Conservation (phyloP, 1,284 basidiomycete species). For the Takashimella koratensis region DNA sequence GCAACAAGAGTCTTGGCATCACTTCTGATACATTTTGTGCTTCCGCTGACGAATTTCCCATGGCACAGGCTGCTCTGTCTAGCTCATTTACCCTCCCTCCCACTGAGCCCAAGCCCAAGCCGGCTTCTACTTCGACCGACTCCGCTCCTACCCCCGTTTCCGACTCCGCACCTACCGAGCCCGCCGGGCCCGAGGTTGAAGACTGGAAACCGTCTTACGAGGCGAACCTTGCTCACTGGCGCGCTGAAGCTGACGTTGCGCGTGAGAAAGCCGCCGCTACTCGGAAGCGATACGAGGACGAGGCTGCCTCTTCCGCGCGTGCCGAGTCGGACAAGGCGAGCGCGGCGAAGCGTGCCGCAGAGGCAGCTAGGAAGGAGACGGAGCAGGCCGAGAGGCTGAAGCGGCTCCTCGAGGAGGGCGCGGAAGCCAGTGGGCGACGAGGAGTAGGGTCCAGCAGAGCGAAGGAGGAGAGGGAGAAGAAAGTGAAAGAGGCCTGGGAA, state of each 20-base stretch:
- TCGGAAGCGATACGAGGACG: slow-evolving; percentile 65
- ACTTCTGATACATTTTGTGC: too few relatives aligned
- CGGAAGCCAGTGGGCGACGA: slow-evolving; percentile 11
- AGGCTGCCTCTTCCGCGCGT: slow-evolving; percentile 23
- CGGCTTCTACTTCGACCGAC: not conserved
- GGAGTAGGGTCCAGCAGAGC: slow-evolving; percentile 8
- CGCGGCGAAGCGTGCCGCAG: slow-evolving; percentile 17
- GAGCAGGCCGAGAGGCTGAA: slow-evolving; percentile 51
- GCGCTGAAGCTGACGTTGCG: slow-evolving; percentile 65
- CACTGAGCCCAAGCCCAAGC: slow-evolving; percentile 23
- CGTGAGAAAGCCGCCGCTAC: slow-evolving; percentile 69
- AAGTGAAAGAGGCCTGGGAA: slow-evolving; percentile 58
- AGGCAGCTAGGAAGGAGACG: slow-evolving; percentile 24
- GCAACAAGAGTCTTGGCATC: too few relatives aligned
- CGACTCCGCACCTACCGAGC: slow-evolving; percentile 1
- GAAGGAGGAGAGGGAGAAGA: slow-evolving; percentile 38
- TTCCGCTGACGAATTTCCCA: too few relatives aligned
- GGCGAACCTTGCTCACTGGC: slow-evolving; percentile 66
- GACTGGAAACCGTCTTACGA: slow-evolving; percentile 65
- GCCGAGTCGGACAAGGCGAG: slow-evolving; percentile 20
- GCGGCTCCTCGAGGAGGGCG: slow-evolving; percentile 20
- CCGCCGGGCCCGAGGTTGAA: slow-evolving; percentile 18
- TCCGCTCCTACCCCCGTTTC: slow-evolving; percentile 3
- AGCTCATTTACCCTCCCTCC: slow-evolving; percentile 44
- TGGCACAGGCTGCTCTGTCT: slow-evolving; percentile 40